Conservation (phyloP, 805 yeast species). For the Candida ficus region DNA sequence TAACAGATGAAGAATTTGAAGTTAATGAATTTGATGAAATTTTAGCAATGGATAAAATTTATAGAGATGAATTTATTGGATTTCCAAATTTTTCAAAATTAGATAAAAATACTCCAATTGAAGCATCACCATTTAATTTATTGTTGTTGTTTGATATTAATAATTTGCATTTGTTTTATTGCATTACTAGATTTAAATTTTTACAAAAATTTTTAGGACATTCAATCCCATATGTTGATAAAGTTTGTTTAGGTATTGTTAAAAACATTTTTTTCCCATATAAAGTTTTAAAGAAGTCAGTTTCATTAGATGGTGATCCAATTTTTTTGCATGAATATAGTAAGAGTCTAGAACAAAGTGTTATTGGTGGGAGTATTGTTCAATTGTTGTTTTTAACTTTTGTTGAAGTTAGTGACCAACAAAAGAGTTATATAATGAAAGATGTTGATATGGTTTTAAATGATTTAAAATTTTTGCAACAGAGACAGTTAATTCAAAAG, state of each 20-base stretch:
- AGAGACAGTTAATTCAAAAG: not conserved
- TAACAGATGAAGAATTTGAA: not conserved
- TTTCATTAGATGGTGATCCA: not conserved
- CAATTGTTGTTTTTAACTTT: constrained; percentile 1
- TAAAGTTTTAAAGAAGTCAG: not conserved
- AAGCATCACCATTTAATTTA: not conserved
- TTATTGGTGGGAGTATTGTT: constrained; percentile 3
- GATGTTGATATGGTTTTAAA: constrained; percentile 2
- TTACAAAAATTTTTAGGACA: not conserved
- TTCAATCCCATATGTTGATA: not conserved
- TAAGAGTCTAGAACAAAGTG: not conserved
- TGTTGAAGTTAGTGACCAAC: not conserved
- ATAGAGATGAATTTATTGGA: not conserved
- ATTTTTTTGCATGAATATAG: not conserved
- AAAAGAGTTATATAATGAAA: not conserved
- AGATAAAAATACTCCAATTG: not conserved
- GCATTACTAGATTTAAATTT: not conserved
- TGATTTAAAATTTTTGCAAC: not conserved
- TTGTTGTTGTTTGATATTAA: not conserved
- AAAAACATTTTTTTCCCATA: not conserved
- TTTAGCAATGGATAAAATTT: not conserved
- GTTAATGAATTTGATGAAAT: not conserved
- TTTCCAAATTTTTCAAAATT: constrained; percentile 1
- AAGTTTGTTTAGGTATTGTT: not conserved
- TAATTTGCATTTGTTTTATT: constrained; percentile 1